Percentiles rank a stretch among this genome's conserved stretches.
phyloP scores from a whole-genome alignment of 2,329 filamentous ascomycete species.

The Colletotrichum sp. region DNA sequence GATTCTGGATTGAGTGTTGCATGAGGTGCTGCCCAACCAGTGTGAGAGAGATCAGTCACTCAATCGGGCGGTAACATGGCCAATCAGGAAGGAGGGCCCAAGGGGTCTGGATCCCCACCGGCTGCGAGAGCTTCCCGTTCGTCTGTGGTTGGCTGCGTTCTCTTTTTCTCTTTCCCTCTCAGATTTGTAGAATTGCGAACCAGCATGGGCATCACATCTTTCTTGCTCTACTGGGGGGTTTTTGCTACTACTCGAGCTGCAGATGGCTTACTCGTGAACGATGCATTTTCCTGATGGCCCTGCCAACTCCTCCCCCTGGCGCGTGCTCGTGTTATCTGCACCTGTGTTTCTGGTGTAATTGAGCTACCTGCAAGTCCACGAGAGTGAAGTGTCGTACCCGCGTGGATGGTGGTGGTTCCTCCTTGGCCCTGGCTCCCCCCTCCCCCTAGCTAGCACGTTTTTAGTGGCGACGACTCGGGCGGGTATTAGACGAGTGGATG shows the following conservation, averaged over 20 bases:
- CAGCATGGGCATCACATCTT: not conserved
- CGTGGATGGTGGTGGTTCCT: not conserved
- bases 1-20: not conserved
- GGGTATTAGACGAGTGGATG: not conserved
- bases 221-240: not conserved
- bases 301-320: not conserved
- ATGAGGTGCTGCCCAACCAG: slow-evolving; percentile 22
- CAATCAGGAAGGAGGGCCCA: slow-evolving; percentile 24
- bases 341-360: not conserved
- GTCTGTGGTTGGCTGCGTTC: not conserved
- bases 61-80: slow-evolving; percentile 37
- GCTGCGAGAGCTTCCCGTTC: slow-evolving; percentile 1
- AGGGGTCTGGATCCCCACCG: slow-evolving; percentile 3
- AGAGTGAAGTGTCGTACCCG: not conserved
- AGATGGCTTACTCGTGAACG: not conserved
- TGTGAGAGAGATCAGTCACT: slow-evolving; percentile 27
- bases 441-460: not conserved
- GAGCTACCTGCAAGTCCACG: not conserved
- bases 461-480: not conserved
- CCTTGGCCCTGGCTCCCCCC: not conserved
- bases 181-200: not conserved
- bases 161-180: not conserved
- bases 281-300: not conserved
- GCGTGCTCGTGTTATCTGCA: not conserved
- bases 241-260: not conserved